Evolutionary conservation across 1,284 basidiomycete species (phyloP).

Genomic region (Pyrrhoderma lamaoense): DNA sequence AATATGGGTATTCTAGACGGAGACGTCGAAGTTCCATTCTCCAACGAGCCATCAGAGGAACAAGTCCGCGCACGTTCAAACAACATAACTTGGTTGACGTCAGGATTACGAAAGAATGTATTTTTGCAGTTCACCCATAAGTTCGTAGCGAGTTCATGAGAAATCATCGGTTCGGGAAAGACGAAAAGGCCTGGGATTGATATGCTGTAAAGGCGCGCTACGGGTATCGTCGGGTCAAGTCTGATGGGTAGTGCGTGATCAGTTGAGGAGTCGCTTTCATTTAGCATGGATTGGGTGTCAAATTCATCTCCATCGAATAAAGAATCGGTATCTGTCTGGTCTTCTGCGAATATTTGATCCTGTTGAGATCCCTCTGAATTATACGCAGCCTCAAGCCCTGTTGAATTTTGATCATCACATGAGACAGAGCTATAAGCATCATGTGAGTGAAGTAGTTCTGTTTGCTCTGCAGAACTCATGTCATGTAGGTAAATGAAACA

Average conservation of each 20-base stretch:
- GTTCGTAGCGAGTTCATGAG: slow-evolving; percentile 41
- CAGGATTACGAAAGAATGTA: slow-evolving; percentile 46
- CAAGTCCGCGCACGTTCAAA: slow-evolving; percentile 44
- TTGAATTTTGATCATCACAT: background rate
- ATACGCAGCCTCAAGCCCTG: background rate
- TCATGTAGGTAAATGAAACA: no score
- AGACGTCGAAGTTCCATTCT: background rate
- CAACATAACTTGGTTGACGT: slow-evolving; percentile 70
- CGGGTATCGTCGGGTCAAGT: no score
- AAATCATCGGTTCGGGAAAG: slow-evolving; percentile 42
- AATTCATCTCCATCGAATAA: slow-evolving; percentile 14
- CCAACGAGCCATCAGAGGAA: slow-evolving; percentile 6
- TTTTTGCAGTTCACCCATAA: slow-evolving; percentile 47
- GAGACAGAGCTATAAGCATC: no score
- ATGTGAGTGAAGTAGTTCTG: no score
- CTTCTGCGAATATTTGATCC: no score
- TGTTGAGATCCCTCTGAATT: no score
- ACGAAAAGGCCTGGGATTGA: slow-evolving; percentile 61
- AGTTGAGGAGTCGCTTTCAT: background rate
- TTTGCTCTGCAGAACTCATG: no score
- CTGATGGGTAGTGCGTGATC: no score
- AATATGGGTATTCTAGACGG: slow-evolving; percentile 43
- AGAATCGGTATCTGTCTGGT: slow-evolving; percentile 12
- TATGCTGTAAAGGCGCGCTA: slow-evolving; percentile 32
- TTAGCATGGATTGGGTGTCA: background rate